These are phyloP conservation scores for Citrus unshiu DNA, from an alignment of 345 rosid species.

Conservation along the genomic window DNA sequence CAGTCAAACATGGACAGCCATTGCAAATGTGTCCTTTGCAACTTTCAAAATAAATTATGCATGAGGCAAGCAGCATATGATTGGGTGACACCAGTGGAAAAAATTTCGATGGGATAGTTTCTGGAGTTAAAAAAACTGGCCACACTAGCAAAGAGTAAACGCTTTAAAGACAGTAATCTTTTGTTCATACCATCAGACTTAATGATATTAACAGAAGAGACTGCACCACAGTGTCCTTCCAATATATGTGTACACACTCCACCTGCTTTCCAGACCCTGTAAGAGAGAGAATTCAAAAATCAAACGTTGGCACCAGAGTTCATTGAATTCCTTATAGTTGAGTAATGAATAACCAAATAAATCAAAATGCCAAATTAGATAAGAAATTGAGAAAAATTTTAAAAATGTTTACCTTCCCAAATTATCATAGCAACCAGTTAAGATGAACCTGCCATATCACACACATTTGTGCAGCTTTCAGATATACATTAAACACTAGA, in stretches of 20 bases:
- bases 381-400: not conserved
- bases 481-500: not conserved
- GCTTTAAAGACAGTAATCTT: not conserved
- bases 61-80: not conserved
- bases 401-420: slow-evolving; percentile 55
- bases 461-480: slow-evolving; percentile 16
- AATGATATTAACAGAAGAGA: slow-evolving; percentile 67
- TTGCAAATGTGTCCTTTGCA: no score
- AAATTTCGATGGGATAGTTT: not conserved
- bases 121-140: not conserved
- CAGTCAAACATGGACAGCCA: not conserved
- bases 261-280: slow-evolving; percentile 75
- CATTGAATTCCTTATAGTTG: not conserved
- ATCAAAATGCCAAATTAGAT: not conserved
- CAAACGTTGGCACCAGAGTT: not conserved
- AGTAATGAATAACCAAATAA: not conserved
- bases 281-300: slow-evolving; percentile 6
- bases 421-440: slow-evolving; percentile 87
- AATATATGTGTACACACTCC: slow-evolving; percentile 73
- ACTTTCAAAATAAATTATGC: not conserved
- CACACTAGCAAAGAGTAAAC: not conserved
- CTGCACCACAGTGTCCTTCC: slow-evolving; percentile 74
- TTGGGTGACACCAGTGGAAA: not conserved
- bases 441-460: slow-evolving; percentile 65
- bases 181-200: slow-evolving; percentile 46